phyloP scores from a whole-genome alignment of 352 stramenopile genomes.

The Phytophthora aleatoria region DNA sequence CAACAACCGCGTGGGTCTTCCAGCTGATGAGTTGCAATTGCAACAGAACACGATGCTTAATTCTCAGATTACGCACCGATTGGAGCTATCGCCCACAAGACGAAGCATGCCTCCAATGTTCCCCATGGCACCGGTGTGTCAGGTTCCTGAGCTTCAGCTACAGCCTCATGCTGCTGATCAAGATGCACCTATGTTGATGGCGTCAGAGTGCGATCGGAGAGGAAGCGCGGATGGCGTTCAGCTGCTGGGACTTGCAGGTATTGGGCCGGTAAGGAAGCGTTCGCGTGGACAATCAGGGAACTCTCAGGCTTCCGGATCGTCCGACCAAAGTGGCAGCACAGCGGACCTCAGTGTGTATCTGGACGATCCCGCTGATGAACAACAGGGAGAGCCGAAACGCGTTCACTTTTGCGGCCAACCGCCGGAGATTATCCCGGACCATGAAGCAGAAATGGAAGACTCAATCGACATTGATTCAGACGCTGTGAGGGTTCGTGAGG shows the following conservation, averaged over 20 bases:
- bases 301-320: slow-evolving; percentile 51
- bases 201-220: slow-evolving; percentile 28
- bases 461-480: slow-evolving; percentile 23
- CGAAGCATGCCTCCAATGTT: slow-evolving; percentile 62
- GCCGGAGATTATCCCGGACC: slow-evolving; percentile 49
- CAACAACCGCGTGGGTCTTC: slow-evolving; percentile 51
- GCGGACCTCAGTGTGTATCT: slow-evolving; percentile 47
- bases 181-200: slow-evolving; percentile 33
- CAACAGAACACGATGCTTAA: slow-evolving; percentile 88
- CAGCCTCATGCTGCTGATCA: slow-evolving; percentile 27
- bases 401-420: slow-evolving; percentile 57
- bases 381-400: slow-evolving; percentile 49
- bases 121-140: slow-evolving; percentile 31
- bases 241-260: slow-evolving; percentile 33
- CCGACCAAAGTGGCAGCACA: slow-evolving; percentile 52
- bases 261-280: slow-evolving; percentile 45
- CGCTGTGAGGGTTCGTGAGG: slow-evolving; percentile 22
- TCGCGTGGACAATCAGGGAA: slow-evolving; percentile 59
- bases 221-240: slow-evolving; percentile 42
- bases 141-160: slow-evolving; percentile 20
- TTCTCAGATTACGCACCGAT: slow-evolving; percentile 70
- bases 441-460: slow-evolving; percentile 20
- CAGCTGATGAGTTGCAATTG: slow-evolving; percentile 59
- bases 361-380: slow-evolving; percentile 35
- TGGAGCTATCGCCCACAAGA: slow-evolving; percentile 66